phyloP scores from a whole-genome alignment of 2,329 filamentous ascomycete species.

The Fusarium hostae region DNA sequence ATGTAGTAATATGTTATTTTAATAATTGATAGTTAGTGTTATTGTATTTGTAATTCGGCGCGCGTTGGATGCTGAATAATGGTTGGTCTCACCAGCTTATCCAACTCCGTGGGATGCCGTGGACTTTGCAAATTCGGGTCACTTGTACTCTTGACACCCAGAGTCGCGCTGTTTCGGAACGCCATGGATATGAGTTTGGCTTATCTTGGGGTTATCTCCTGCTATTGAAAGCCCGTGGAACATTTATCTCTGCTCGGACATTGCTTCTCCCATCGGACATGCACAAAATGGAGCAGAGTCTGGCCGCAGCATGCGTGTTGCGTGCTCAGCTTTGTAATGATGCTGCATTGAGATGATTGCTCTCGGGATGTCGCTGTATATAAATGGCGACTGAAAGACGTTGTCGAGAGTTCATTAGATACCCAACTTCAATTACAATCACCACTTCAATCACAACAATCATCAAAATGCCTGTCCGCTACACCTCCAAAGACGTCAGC shows the following conservation, averaged over 20 bases:
- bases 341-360: neutral
- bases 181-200: neutral
- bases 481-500: conserved; percentile 29
- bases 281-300: neutral
- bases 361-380: neutral
- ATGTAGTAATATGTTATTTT: neutral
- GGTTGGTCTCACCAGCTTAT: rapidly evolving
- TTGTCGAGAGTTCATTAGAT: neutral
- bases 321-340: conserved; percentile 1
- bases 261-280: neutral
- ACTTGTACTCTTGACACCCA: neutral
- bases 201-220: neutral
- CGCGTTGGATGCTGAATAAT: neutral
- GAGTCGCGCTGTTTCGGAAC: neutral
- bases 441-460: neutral
- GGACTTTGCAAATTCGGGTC: neutral
- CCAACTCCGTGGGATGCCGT: conserved; percentile 25
- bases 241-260: neutral
- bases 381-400: neutral
- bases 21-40: neutral
- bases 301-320: neutral
- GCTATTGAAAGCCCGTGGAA: neutral
- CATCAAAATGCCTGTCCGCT: conserved; percentile 31
- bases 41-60: neutral
- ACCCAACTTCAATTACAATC: neutral